Evolutionary conservation across 768 basidiomycete genomes (phyloP).

Genomic region (Pleurotus platypus): DNA sequence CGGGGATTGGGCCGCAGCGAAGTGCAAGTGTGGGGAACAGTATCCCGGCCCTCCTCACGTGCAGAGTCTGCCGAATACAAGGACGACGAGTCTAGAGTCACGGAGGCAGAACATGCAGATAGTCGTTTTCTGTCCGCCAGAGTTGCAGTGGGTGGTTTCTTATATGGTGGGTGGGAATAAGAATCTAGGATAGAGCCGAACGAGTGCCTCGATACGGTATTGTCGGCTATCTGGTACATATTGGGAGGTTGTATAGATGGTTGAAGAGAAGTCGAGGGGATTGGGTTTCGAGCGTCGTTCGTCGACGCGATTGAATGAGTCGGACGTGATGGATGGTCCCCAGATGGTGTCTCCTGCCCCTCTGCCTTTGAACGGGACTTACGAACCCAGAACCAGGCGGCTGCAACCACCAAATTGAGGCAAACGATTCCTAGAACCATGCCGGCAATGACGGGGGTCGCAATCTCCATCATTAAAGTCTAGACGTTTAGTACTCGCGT

Average conservation of each 20-base stretch:
- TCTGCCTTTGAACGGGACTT: not conserved
- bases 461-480: not conserved
- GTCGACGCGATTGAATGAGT: too few relatives aligned
- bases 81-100: not conserved
- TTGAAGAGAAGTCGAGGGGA: too few relatives aligned
- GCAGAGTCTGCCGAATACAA: constrained; percentile 11
- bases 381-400: not conserved
- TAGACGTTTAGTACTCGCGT: not conserved
- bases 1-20: not conserved
- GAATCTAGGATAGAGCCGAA: not conserved
- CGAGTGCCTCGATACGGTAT: not conserved
- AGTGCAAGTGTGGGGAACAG: not conserved
- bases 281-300: too few relatives aligned
- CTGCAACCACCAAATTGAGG: constrained; percentile 3
- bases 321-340: too few relatives aligned
- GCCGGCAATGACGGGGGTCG: not conserved
- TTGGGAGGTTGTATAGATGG: too few relatives aligned
- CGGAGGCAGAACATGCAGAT: not conserved
- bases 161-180: not conserved
- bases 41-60: constrained; percentile 13
- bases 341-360: too few relatives aligned
- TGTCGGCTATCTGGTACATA: not conserved
- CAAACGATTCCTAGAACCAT: not conserved
- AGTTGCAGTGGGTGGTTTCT: not conserved
- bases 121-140: not conserved